phyloP scores from a whole-genome alignment of 2,329 filamentous ascomycete genomes.

The Plectosphaerella sp. region DNA sequence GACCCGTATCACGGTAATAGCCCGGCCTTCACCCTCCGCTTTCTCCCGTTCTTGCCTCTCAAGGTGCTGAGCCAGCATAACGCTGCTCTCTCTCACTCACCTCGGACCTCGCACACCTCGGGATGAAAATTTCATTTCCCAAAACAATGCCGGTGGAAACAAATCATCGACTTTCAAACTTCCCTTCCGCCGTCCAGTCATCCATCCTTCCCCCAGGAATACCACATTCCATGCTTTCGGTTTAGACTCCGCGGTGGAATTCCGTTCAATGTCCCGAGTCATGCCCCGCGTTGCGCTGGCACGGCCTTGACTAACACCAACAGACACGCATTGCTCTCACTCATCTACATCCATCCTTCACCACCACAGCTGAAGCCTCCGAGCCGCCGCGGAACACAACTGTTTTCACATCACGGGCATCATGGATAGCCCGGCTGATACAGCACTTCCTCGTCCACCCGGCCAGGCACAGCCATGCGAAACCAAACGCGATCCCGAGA shows the following conservation, averaged over 20 bases:
- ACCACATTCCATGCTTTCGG: too few relatives aligned
- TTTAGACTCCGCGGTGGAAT: too few relatives aligned
- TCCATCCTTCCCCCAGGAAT: too few relatives aligned
- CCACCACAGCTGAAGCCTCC: background rate
- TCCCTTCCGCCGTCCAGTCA: too few relatives aligned
- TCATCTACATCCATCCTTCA: too few relatives aligned
- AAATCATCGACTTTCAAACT: background rate
- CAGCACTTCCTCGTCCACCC: too few relatives aligned
- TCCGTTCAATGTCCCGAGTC: too few relatives aligned
- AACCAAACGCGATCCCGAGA: conserved; percentile 10
- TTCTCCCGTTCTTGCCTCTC: background rate
- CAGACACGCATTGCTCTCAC: background rate
- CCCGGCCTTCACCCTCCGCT: background rate
- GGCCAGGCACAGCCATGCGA: background rate
- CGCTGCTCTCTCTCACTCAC: background rate
- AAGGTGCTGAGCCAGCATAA: too few relatives aligned
- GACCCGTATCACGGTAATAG: background rate
- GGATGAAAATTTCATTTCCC: background rate
- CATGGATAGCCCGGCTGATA: too few relatives aligned
- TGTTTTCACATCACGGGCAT: too few relatives aligned
- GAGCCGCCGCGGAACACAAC: background rate
- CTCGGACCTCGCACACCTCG: background rate
- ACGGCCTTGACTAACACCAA: too few relatives aligned
- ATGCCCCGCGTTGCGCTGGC: too few relatives aligned
- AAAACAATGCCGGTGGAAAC: background rate